Percentiles rank a stretch among this genome's conserved stretches.
Evolutionary conservation across 2,329 filamentous ascomycete genomes (phyloP).

Genomic region (Cryphonectria naterciae): DNA sequence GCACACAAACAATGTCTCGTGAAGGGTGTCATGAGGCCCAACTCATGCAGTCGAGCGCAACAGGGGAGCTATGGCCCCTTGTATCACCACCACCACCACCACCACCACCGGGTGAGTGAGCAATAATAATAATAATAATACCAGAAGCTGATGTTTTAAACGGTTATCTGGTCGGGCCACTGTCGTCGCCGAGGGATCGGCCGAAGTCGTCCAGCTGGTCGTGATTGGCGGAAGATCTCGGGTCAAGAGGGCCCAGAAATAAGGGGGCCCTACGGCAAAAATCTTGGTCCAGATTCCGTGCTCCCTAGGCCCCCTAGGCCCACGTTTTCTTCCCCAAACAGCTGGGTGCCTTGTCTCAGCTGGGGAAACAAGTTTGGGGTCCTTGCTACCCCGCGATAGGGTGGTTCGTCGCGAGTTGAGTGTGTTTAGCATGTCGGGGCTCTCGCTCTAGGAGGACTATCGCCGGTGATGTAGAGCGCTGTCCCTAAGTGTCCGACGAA

Average conservation of each 20-base stretch:
- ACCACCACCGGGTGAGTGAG: not conserved
- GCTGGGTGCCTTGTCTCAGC: constrained; percentile 8
- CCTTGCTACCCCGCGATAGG: constrained; percentile 11
- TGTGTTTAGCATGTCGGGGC: not conserved
- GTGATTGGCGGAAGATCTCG: constrained; percentile 31
- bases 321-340: constrained; percentile 27
- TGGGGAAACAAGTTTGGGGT: constrained; percentile 23
- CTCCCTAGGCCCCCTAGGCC: constrained; percentile 16
- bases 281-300: constrained; percentile 24
- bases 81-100: not conserved
- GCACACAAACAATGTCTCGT: not conserved
- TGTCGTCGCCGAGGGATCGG: constrained; percentile 9
- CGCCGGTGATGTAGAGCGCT: not conserved
- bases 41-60: not conserved
- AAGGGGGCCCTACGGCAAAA: constrained; percentile 27
- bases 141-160: not conserved
- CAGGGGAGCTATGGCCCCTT: not conserved
- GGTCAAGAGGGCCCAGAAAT: constrained; percentile 27
- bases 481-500: not conserved
- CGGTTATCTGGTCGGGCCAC: constrained; percentile 1
- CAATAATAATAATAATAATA: not conserved
- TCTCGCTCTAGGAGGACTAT: not conserved
- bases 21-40: not conserved
- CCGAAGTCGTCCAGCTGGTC: constrained; percentile 15
- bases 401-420: not conserved